Evolutionary conservation across 192 early-diverging fungal genomes (phyloP), one percentile per base, ranked within the genome.

Genomic region (Backusella luteola): DNA sequence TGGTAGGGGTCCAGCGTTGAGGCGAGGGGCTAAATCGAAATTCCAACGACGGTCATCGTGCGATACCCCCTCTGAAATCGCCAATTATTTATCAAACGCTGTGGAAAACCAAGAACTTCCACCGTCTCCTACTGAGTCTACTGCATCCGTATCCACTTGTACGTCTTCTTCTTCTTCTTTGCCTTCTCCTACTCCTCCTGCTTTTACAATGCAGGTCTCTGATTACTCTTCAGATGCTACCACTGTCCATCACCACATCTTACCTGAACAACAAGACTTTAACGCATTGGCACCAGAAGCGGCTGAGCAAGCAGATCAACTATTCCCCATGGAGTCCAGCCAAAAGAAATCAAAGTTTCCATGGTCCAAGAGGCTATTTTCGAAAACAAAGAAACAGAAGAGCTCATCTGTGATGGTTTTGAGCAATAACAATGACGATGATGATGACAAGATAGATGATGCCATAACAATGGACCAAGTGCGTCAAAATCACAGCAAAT

Each of bases 21-120:
- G 56, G 12, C 56, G 56, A 63, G 56, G 56, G 56, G 56, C 56
- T 63, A 63, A 63, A 63, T 63, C 56, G 0, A 63, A 63, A 63
- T 63, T 63, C 56, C 56, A 63, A 63, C 56, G 56, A 63, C 56
- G 56, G 56, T 63, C 56, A 29, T 63, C 56, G 56, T 63, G 56
- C 56, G 56, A 29, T 63, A 63, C 56, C 56, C 56, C 56, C 12
- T 63, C 56, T 63, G 56, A 63, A 29, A 63, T 63, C 26, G 2
- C 56, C 56, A 63, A 63, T 63, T 29, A 63, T 29, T 63, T 63
- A 63, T 63, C 56, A 63, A 63, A 63, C 23, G 12, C 56, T 29
- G 56, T 63, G 14, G 56, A 63, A 63, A 63, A 29, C 56, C 56
- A 63, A 63, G 56, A 63, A 63, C 56, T 63, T 63, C 56, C 56